These are phyloP conservation scores for Trametes cubensis DNA, from an alignment of 768 basidiomycete genomes.

Conservation along the genomic window DNA sequence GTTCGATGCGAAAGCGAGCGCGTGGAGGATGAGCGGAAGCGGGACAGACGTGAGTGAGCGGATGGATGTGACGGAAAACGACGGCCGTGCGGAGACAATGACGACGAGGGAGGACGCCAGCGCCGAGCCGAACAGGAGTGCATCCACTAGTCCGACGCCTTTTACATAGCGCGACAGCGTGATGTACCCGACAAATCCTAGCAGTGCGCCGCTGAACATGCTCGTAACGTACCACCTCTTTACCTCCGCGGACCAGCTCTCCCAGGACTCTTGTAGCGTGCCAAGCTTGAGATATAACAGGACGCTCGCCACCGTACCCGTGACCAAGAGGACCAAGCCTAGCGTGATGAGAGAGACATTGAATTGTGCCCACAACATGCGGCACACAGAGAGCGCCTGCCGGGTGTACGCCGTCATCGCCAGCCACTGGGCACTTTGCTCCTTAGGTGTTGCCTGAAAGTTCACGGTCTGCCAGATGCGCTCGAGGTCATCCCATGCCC, in stretches of 20 bases:
- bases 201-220: slow-evolving; percentile 26
- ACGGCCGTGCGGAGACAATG: slow-evolving; percentile 45
- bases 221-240: slow-evolving; percentile 23
- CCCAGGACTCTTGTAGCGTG: slow-evolving; percentile 42
- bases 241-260: slow-evolving; percentile 41
- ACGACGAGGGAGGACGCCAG: slow-evolving; percentile 51
- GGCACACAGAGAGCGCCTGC: slow-evolving; percentile 68
- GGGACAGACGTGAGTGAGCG: slow-evolving; percentile 32
- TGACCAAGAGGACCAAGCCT: slow-evolving; percentile 64
- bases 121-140: slow-evolving; percentile 52
- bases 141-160: slow-evolving; percentile 43
- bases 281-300: slow-evolving; percentile 55
- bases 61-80: slow-evolving; percentile 26
- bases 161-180: slow-evolving; percentile 40
- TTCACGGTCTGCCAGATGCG: slow-evolving; percentile 42
- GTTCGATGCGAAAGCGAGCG: slow-evolving; percentile 84
- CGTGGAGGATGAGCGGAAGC: slow-evolving; percentile 66
- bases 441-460: slow-evolving; percentile 12
- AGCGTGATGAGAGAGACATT: slow-evolving; percentile 74
- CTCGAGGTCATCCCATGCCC: slow-evolving; percentile 57
- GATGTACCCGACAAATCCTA: slow-evolving; percentile 40
- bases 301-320: slow-evolving; percentile 58
- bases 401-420: slow-evolving; percentile 54
- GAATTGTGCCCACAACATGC: slow-evolving; percentile 94
- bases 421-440: slow-evolving; percentile 21